Conservation (phyloP, 768 basidiomycete genomes). For the Neoboletus subvelutipes region DNA sequence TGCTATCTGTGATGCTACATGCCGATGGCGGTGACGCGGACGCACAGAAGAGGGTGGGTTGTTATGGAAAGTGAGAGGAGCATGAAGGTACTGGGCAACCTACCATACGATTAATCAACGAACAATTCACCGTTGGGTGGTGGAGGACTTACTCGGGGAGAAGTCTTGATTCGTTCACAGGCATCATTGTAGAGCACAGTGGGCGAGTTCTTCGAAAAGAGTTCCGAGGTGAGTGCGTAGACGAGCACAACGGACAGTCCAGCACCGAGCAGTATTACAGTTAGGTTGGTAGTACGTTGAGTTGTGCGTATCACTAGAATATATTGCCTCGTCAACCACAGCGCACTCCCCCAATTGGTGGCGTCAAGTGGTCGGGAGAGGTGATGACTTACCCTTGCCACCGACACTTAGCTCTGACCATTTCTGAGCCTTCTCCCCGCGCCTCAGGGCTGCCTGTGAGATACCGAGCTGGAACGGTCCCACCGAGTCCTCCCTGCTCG, state of each 20-base stretch:
- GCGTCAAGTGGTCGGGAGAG: neutral
- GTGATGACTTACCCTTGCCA: conserved; percentile 63
- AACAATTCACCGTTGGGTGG: neutral
- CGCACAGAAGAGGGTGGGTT: conserved; percentile 73
- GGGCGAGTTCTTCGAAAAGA: conserved; percentile 87
- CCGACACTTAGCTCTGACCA: conserved; percentile 78
- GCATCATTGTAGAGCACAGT: conserved; percentile 72
- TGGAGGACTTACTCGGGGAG: conserved; percentile 39
- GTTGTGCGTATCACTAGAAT: conserved; percentile 35
- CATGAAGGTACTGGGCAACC: conserved; percentile 69
- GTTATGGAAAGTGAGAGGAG: conserved; percentile 74
- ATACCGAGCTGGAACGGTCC: conserved; percentile 81
- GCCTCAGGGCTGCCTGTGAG: conserved; percentile 52
- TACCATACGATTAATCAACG: conserved; percentile 27
- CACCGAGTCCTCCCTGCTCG: conserved; percentile 54
- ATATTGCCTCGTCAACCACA: neutral
- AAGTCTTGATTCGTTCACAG: conserved; percentile 49
- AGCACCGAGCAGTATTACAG: conserved; percentile 71
- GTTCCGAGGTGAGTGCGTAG: conserved; percentile 78
- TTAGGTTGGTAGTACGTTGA: conserved; percentile 49
- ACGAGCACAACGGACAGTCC: conserved; percentile 70
- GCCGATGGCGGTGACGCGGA: conserved; percentile 80
- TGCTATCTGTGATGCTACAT: conserved; percentile 75
- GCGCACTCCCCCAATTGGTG: neutral
- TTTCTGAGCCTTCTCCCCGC: conserved; percentile 58